Base-by-base conservation (phyloP, 2,329 filamentous ascomycete species). In the Corynespora cassiicola region DNA sequence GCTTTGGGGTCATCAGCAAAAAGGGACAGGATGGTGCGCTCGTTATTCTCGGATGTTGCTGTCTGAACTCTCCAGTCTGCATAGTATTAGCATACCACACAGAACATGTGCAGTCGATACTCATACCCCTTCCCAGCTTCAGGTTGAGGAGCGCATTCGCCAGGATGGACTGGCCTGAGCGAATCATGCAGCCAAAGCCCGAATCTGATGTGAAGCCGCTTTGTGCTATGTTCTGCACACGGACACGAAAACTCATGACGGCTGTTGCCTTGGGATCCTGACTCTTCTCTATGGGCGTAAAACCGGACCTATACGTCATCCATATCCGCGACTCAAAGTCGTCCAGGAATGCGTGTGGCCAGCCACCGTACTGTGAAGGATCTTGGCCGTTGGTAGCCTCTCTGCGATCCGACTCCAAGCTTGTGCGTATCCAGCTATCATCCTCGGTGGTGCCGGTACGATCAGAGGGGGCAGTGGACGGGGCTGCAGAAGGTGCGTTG, bases 141-240 rank as follows among this genome's bases (percentile, higher is more conserved):
- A 91, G 73, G 38, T 87, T 78, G 12, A 82, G 72, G 56, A 97
- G 76, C 2, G 92, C 80, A 68, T 97, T 99, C 28, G 92, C 92
- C 26, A 99, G 75, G 17, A 99, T 77, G 59, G 89, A 92, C 73
- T 99, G 94, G 3, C 94, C 94, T 5, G 92, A 96, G 43, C 94
- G 79, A 56, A 99, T 97, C 94, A 99, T 99, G 63, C 94, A 99
- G 0, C 94, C 94, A 90, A 95, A 99, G 34, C 94, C 94, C 7
- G 89, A 91, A 66, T 99, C 94, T 2, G 90, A 92, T 8, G 89
- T 87, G 69, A 97, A 99, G 4, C 88, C 90, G 17, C 78, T 78
- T 40, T 88, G 82, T 31, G 96, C 89, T 5, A 97, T 87, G 36
- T 78, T 91, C 59, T 90, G 87, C 53, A 97, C 75, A 33, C 90